phyloP scores from a whole-genome alignment of 306 rosid genomes.

The Inga laurina region DNA sequence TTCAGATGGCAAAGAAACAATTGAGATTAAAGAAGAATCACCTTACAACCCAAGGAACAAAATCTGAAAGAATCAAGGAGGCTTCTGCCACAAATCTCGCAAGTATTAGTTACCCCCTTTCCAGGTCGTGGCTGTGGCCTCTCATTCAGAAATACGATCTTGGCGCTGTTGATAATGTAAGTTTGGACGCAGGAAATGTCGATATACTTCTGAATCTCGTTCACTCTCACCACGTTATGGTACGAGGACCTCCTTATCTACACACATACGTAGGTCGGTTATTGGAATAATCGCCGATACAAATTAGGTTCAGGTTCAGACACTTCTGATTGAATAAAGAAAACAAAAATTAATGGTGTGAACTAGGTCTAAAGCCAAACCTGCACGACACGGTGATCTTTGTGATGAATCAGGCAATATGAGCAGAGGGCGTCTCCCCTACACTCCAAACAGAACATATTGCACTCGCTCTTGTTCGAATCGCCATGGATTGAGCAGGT shows the following conservation, averaged over 20 bases:
- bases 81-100: constrained; percentile 53
- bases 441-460: constrained; percentile 57
- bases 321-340: not conserved
- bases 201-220: constrained; percentile 52
- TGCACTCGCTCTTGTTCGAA: constrained; percentile 49
- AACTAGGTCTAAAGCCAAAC: constrained; percentile 13
- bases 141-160: constrained; percentile 52
- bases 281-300: not conserved
- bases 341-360: not conserved
- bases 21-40: not conserved
- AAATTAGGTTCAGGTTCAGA: not conserved
- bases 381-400: constrained; percentile 46
- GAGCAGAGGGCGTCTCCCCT: constrained; percentile 41
- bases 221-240: constrained; percentile 57
- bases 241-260: constrained; percentile 56
- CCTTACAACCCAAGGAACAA: constrained; percentile 64
- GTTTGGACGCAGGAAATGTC: constrained; percentile 52
- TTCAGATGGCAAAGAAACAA: not conserved
- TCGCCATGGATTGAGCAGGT: constrained; percentile 41
- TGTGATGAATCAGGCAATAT: constrained; percentile 45
- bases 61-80: constrained; percentile 51
- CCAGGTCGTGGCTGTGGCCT: constrained; percentile 57
- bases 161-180: constrained; percentile 55
- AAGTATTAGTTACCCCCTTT: constrained; percentile 53
- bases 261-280: not conserved